Evolutionary conservation across 768 basidiomycete genomes (phyloP).

Genomic region (Tylopilus sp.): DNA sequence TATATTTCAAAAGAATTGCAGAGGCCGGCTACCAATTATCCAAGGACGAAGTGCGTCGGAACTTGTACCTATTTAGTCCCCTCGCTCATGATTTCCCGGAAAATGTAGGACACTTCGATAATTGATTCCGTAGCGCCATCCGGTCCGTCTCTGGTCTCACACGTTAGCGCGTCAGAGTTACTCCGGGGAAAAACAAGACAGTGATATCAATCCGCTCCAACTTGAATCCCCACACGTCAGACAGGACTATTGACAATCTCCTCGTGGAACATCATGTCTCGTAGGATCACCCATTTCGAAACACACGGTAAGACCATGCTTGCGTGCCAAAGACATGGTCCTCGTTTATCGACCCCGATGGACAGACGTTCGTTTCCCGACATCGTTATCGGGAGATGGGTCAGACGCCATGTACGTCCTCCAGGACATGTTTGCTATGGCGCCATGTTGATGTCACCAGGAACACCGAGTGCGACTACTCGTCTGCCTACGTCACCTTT

Average conservation of each 20-base stretch:
- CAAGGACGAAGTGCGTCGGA: no score
- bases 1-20: no score
- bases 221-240: neutral
- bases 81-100: no score
- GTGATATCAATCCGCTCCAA: neutral
- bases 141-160: no score
- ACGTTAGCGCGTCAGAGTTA: no score
- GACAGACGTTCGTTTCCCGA: slow-evolving; percentile 88
- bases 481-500: slow-evolving; percentile 85
- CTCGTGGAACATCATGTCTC: slow-evolving; percentile 17
- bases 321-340: neutral
- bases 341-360: neutral
- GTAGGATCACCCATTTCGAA: slow-evolving; percentile 53
- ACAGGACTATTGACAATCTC: neutral
- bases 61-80: no score
- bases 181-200: neutral
- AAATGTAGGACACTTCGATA: no score
- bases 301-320: slow-evolving; percentile 47
- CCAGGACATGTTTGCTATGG: neutral
- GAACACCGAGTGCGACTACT: slow-evolving; percentile 97
- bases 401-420: slow-evolving; percentile 81
- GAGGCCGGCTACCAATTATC: neutral
- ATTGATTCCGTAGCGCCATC: no score
- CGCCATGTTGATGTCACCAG: slow-evolving; percentile 36
- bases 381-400: slow-evolving; percentile 86